Evolutionary conservation across 108 stramenopile species (phyloP).

Genomic region (Chaetoceros tenuissimus): DNA sequence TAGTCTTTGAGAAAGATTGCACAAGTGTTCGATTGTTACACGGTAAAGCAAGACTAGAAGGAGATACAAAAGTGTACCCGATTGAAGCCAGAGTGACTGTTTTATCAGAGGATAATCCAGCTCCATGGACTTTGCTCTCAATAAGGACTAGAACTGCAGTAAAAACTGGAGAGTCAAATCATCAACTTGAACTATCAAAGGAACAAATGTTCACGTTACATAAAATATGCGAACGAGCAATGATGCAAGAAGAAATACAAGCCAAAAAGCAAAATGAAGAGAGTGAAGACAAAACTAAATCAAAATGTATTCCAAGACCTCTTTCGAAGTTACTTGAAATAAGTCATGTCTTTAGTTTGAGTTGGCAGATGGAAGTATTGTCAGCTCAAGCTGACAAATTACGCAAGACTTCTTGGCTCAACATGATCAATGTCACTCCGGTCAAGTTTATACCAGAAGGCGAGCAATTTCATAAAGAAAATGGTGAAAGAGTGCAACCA

Average conservation of each 20-base stretch:
- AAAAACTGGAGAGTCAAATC: conserved; percentile 83
- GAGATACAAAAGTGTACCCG: conserved; percentile 41
- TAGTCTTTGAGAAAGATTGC: conserved; percentile 22
- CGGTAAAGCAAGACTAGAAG: conserved; percentile 43
- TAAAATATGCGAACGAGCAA: conserved; percentile 67
- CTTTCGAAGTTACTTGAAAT: conserved; percentile 69
- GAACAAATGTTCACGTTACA: conserved; percentile 82
- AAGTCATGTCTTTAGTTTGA: conserved; percentile 65
- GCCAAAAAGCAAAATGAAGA: conserved; percentile 6
- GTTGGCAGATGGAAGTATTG: conserved; percentile 76
- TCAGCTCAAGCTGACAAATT: conserved; percentile 77
- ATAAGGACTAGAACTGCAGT: conserved; percentile 59
- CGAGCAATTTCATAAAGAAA: neutral
- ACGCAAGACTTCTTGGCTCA: conserved; percentile 60
- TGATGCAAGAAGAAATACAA: conserved; percentile 56
- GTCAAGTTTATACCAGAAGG: conserved; percentile 58
- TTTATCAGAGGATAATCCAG: conserved; percentile 28
- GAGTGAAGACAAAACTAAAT: conserved; percentile 5
- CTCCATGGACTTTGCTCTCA: conserved; percentile 71
- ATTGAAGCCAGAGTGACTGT: conserved; percentile 76
- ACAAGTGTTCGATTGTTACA: conserved; percentile 55
- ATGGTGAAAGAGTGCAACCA: conserved; percentile 7
- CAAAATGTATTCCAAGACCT: conserved; percentile 36
- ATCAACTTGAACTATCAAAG: conserved; percentile 67
- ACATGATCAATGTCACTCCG: conserved; percentile 60